These are phyloP conservation scores for Penicillium diatomitis DNA, from an alignment of 495 filamentous ascomycete genomes.

Conservation along the genomic window DNA sequence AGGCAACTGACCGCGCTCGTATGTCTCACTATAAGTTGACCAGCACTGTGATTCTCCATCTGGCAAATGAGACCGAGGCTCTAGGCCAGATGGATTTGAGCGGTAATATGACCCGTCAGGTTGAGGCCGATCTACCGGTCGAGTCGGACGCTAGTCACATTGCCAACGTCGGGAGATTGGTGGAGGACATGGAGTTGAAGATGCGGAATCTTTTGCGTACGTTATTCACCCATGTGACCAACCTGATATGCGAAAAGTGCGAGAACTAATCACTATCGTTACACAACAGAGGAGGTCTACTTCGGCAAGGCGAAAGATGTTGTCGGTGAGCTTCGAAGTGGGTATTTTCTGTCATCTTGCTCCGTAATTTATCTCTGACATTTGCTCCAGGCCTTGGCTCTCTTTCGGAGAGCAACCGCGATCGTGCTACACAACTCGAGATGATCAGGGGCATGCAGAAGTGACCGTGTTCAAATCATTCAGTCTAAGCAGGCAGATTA, in stretches of 20 bases:
- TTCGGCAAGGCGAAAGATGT: constrained; percentile 99
- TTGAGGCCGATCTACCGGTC: constrained; percentile 81
- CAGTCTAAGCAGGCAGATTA: constrained; percentile 1
- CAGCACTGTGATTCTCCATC: constrained; percentile 86
- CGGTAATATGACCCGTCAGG: constrained; percentile 95
- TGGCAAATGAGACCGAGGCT: constrained; percentile 59
- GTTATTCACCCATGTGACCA: constrained; percentile 10
- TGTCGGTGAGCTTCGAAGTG: constrained; percentile 92
- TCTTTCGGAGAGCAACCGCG: constrained; percentile 76
- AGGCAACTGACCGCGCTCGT: constrained; percentile 82
- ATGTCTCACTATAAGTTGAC: constrained; percentile 96
- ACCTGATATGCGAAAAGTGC: too few relatives aligned
- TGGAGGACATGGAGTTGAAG: constrained; percentile 99
- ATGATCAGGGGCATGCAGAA: constrained; percentile 57
- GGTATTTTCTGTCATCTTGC: constrained; percentile 12
- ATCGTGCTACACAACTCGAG: constrained; percentile 80
- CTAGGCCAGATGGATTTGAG: constrained; percentile 88
- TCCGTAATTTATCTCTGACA: background rate
- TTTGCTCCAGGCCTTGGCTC: constrained; percentile 51
- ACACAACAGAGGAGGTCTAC: constrained; percentile 75
- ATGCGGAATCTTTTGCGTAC: constrained; percentile 92
- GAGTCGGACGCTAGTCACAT: constrained; percentile 90
- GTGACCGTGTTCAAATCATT: constrained; percentile 13
- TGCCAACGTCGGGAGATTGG: constrained; percentile 85
- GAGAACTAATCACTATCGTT: too few relatives aligned